Base-by-base conservation (phyloP, 1,284 basidiomycete species). In the Coniferiporia sulphurascens region DNA sequence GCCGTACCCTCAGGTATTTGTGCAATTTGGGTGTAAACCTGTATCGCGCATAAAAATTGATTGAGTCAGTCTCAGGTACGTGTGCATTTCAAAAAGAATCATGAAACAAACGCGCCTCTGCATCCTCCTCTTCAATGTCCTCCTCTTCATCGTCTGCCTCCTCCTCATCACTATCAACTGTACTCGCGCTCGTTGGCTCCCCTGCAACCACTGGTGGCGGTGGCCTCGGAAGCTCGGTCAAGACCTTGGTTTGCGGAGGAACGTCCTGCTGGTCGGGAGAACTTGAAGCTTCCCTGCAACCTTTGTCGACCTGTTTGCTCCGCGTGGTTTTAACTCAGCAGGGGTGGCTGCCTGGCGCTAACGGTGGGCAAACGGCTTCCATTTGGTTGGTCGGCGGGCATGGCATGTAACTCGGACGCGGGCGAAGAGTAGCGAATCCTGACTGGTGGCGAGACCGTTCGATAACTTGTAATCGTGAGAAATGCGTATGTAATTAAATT, bases 1-100 rank as follows among this genome's bases (percentile, higher is more conserved):
- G 95, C 95, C 43, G 93, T 94, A 2, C 95, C 95, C 51, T 94
- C 93, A 2, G 95, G 95, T 61, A 98, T 98, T 52, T 92, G 85
- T 8, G 89, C 89, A 59, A 96, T 86, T 73, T 94, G 92, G 63
- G 92, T 92, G 68, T 95, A 92, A 38, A 91, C 88, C 89, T 93
- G 61, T 27, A 45, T 48, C 32, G 36, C 36, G 49, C 41, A 48
- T 27, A 55, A 48, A 49, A 19, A 62, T 56, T 46, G 56, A 15
- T 41, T 10, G n/a, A n/a, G n/a, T 41, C 15, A 51, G 13, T 48
- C 48, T 55, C 51, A 63, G 13, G 17, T 12, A 49, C 27, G 58
- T 45, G 34, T 38, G 54, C 21, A 32, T 8, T 45, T 54, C 54
- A 54, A 13, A 48, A 12, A 53, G 48, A 63, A 44, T 45, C 17